phyloP scores from a whole-genome alignment of 352 stramenopile species.

The Phytopythium oedochilum region DNA sequence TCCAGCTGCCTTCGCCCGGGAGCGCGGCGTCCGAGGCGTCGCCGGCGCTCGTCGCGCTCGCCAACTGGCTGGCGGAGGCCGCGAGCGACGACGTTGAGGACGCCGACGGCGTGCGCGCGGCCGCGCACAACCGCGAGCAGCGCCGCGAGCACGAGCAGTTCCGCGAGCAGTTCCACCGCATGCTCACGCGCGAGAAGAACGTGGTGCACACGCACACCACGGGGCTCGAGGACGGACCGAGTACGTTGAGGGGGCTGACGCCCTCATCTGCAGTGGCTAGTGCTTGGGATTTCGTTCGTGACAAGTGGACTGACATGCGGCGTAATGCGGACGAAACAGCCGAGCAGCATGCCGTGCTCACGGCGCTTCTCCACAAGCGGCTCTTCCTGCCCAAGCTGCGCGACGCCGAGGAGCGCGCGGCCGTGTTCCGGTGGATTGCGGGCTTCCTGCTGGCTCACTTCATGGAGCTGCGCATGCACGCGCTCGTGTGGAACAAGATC shows the following conservation, averaged over 20 bases:
- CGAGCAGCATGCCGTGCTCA: constrained; percentile 56
- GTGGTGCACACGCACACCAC: constrained; percentile 70
- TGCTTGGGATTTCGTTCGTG: too few relatives aligned
- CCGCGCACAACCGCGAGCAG: constrained; percentile 33
- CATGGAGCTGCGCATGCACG: constrained; percentile 74
- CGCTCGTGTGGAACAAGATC: constrained; percentile 83
- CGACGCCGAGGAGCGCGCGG: constrained; percentile 42
- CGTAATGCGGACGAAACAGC: constrained; percentile 14
- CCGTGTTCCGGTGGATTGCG: constrained; percentile 73
- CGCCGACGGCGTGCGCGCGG: constrained; percentile 24
- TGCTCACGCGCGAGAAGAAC: constrained; percentile 72
- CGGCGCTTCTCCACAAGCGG: constrained; percentile 48
- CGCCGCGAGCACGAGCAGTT: constrained; percentile 47
- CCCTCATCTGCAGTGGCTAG: too few relatives aligned
- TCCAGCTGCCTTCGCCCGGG: constrained; percentile 24
- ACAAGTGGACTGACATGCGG: not conserved
- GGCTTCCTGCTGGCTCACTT: constrained; percentile 80
- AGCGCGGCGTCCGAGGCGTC: constrained; percentile 6
- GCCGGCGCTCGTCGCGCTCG: constrained; percentile 28
- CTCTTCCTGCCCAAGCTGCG: constrained; percentile 58
- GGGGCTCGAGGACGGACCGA: constrained; percentile 63
- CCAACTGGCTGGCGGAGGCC: constrained; percentile 47
- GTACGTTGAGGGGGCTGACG: too few relatives aligned
- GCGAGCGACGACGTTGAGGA: constrained; percentile 32
- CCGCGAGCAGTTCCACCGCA: constrained; percentile 46